These are phyloP conservation scores for Pulveroboletus sp. DNA, from an alignment of 768 basidiomycete genomes.

Conservation along the genomic window DNA sequence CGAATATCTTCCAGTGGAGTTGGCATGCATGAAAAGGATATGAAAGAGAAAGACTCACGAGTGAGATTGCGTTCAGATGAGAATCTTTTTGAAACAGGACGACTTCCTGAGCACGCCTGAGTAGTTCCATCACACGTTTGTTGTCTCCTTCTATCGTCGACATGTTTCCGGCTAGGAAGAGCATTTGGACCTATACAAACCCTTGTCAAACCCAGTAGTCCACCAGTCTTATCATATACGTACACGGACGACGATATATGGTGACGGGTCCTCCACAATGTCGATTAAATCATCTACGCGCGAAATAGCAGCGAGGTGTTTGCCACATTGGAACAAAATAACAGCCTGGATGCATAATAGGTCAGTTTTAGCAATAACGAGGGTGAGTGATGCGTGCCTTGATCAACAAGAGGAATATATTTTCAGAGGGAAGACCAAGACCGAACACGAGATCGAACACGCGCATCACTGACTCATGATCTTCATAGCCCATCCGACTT, in stretches of 20 bases:
- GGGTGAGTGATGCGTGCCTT: neutral
- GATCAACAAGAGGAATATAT: conserved; percentile 6
- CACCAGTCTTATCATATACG: neutral
- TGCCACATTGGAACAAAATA: conserved; percentile 8
- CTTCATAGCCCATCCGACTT: neutral
- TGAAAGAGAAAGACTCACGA: neutral
- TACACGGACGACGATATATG: conserved; percentile 4
- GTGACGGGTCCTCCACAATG: neutral
- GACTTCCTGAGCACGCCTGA: neutral
- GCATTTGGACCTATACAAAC: conserved; percentile 6
- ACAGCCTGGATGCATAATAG: neutral
- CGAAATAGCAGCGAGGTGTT: conserved; percentile 3
- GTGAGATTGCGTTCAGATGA: conserved; percentile 2
- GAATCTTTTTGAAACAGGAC: neutral
- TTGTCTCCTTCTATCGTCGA: neutral
- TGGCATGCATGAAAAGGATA: no score
- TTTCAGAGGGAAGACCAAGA: neutral
- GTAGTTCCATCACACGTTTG: neutral
- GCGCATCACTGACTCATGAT: neutral
- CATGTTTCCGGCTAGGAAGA: neutral
- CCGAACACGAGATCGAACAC: conserved; percentile 11
- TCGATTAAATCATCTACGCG: conserved; percentile 4
- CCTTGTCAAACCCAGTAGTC: no score
- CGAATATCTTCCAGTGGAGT: conserved; percentile 3
- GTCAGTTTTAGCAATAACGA: rapidly evolving